Base-by-base conservation (phyloP, 768 basidiomycete species). In the Rhodosporidiobolus sp. region DNA sequence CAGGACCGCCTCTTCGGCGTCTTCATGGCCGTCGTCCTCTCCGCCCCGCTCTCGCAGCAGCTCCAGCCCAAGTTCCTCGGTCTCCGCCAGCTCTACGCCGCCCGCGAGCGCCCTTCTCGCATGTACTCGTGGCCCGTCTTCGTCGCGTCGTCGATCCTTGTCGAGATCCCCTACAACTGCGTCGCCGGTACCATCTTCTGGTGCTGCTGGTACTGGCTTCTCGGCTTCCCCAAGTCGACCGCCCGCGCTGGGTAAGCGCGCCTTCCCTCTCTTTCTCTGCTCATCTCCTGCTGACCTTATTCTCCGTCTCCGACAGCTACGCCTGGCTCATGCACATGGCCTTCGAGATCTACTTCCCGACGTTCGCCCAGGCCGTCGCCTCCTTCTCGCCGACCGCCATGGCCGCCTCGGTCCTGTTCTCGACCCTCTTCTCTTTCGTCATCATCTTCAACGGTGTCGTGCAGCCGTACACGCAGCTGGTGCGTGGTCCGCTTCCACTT, bases 391-490 rank as follows among this genome's bases (percentile, higher is more conserved):
- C 89, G 0, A 86, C 83, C 34, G 83, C 86, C 0, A 86, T 87
- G 77, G 86, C 88, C 34, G 85, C 87, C 4, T 85, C 85, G 0
- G 78, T 89, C 22, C 75, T 75, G 64, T 78, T 77, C 72, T 75
- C 71, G 19, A 57, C 57, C 26, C 67, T 77, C 63, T 75, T 76
- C 69, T 69, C 86, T 0, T 88, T 89, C 74, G 85, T 88, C 49
- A 77, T 89, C 64, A 87, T 83, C n/a, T 89, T 89, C 77, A 84
- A 88, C 72, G 88, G 88, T 71, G 87, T 89, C 49, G 78, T 90
- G 7, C 89, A 90, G 75, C 89, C 89, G 12, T 88, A 82, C 77
- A 75, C 83, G 14, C 82, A 83, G 26, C 85, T 90, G 86, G 60
- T 61, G 82, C 82, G 26, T 55, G 26, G 0, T 5, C 7, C 24